Base-by-base conservation (phyloP, 495 filamentous ascomycete genomes). In the Tuber magnatum region DNA sequence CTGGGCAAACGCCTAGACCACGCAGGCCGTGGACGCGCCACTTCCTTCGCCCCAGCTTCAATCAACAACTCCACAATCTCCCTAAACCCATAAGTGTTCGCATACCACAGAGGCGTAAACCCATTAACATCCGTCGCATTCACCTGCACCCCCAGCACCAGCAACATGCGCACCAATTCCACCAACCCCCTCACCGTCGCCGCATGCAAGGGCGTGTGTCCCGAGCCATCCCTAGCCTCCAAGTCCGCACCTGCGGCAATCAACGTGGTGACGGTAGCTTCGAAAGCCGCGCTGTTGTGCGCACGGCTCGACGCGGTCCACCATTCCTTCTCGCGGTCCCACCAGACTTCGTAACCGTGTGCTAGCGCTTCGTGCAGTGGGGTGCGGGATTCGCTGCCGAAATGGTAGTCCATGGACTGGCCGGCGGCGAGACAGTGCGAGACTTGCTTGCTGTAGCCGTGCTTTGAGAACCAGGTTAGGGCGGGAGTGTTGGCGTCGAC, bases 221-320 rank as follows among this genome's bases (percentile, higher is more conserved):
- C 69, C 14, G 40, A 41, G 4, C 16, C 42, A 56, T 79, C 75
- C 12, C 42, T 68, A 18, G 41, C 71, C 61, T 78, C 51, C 32
- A 78, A n/a, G 20, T 75, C 42, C 10, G 76, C 77, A 7, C 78
- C 77, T 22, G 44, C 40, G 32, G 70, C 24, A 32, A 80, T 69
- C n/a, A 80, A 61, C 10, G 35, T 40, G 28, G 20, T 35, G n/a
- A 72, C 51, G 7, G 38, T 40, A n/a, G 18, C 39, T 5, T 65
- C 39, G 2, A 61, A 61, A 12, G 51, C 51, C 10, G n/a, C 9
- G 51, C n/a, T 28, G n/a, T 61, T 12, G 14, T 61, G 51, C 3
- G 51, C n/a, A 10, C 51, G 51, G 9, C 51, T 10, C 8, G 51
- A 61, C 0, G 51, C n/a, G 3, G n/a, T 61, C 51, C 51, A 61